phyloP scores from a whole-genome alignment of 352 stramenopile genomes.

The Phytophthora pinifolia region DNA sequence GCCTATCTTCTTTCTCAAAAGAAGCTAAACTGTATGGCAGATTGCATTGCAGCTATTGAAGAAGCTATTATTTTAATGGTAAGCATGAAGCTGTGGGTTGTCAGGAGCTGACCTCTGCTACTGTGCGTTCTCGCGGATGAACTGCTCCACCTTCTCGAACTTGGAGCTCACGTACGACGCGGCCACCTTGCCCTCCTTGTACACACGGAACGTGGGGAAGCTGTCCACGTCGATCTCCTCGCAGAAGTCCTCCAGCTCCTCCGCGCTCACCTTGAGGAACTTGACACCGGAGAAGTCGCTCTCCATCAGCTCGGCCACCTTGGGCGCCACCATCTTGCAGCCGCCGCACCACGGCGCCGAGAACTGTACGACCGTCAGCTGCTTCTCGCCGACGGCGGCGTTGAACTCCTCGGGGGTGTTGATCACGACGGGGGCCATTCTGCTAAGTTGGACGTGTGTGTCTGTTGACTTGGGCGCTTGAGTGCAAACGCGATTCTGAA shows the following conservation, averaged over 20 bases:
- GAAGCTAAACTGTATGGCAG: no score
- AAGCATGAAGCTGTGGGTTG: no score
- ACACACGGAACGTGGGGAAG: slow-evolving; percentile 79
- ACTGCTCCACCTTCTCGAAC: slow-evolving; percentile 78
- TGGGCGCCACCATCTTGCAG: slow-evolving; percentile 72
- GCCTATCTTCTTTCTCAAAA: no score
- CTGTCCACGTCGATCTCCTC: slow-evolving; percentile 79
- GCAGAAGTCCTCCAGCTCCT: slow-evolving; percentile 75
- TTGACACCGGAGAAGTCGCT: slow-evolving; percentile 48
- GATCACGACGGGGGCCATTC: slow-evolving; percentile 40
- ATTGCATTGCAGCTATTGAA: no score
- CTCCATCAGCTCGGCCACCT: slow-evolving; percentile 61
- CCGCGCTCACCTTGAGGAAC: slow-evolving; percentile 72
- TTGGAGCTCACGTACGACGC: slow-evolving; percentile 80
- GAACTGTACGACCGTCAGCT: slow-evolving; percentile 60
- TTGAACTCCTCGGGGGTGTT: slow-evolving; percentile 52
- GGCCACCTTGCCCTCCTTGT: slow-evolving; percentile 66
- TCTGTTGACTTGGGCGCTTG: slow-evolving; percentile 1
- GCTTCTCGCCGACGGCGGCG: slow-evolving; percentile 43
- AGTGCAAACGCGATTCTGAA: slow-evolving; percentile 31
- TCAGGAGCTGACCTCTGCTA: no score
- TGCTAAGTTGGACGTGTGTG: neutral
- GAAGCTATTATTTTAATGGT: no score
- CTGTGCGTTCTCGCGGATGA: slow-evolving; percentile 54
- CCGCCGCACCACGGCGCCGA: slow-evolving; percentile 77